These are phyloP conservation scores for Diospyros lotus DNA, from an alignment of 148 eudicot genomes.

Conservation along the genomic window DNA sequence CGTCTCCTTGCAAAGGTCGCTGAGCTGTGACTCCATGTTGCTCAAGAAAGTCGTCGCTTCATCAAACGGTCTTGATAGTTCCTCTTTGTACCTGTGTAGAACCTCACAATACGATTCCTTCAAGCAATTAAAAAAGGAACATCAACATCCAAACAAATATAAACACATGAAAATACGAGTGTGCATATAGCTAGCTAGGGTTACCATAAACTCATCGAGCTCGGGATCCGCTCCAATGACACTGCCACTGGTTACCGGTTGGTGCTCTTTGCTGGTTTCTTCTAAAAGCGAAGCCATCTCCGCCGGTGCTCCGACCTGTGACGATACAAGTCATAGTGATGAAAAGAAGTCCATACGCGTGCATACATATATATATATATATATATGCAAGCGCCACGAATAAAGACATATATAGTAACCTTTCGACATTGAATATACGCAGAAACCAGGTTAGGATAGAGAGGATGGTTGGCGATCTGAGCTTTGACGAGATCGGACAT, in stretches of 20 bases:
- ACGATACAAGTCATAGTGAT: background rate
- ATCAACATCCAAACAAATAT: background rate
- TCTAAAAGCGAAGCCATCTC: constrained; percentile 19
- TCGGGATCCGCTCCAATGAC: constrained; percentile 23
- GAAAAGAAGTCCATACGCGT: background rate
- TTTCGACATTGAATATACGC: constrained; percentile 37
- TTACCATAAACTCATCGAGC: constrained; percentile 27
- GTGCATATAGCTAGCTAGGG: background rate
- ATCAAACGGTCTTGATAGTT: constrained; percentile 22
- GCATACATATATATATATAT: background rate
- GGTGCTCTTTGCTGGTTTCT: constrained; percentile 13
- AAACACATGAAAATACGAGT: background rate
- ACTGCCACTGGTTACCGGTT: background rate
- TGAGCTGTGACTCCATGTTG: constrained; percentile 25
- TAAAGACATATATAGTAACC: constrained; percentile 16
- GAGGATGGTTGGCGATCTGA: constrained; percentile 47
- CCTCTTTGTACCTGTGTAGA: constrained; percentile 24
- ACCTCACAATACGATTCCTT: constrained; percentile 25
- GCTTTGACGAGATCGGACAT: constrained; percentile 36
- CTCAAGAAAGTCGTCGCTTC: constrained; percentile 27
- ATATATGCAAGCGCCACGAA: background rate
- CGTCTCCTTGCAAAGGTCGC: constrained; percentile 26
- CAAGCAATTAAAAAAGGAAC: background rate
- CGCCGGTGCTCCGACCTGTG: constrained; percentile 26
- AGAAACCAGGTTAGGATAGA: constrained; percentile 37